These are phyloP conservation scores for Azolla pinnata DNA, from an alignment of 75 land plant species.

Conservation along the genomic window DNA sequence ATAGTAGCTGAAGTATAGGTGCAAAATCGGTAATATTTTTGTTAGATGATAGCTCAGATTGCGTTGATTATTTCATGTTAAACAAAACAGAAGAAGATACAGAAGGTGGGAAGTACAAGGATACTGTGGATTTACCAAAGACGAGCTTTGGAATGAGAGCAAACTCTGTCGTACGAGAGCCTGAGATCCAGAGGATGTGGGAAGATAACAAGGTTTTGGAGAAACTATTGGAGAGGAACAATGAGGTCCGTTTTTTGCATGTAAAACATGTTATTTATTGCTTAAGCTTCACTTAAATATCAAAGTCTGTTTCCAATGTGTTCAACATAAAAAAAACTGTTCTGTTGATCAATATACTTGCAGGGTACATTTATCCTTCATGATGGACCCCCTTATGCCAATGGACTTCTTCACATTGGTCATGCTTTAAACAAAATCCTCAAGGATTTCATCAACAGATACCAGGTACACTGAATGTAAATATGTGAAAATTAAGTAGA, in stretches of 20 bases:
- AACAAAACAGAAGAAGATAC: constrained; percentile 39
- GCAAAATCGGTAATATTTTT: constrained; percentile 4
- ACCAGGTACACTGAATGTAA: constrained; percentile 48
- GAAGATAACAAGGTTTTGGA: constrained; percentile 72
- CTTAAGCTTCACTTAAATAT: neutral
- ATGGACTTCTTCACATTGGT: constrained; percentile 90
- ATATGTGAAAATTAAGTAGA: neutral
- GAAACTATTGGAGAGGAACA: constrained; percentile 51
- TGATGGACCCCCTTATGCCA: constrained; percentile 99
- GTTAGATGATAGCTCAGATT: neutral
- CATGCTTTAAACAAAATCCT: constrained; percentile 96
- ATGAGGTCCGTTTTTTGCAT: constrained; percentile 44
- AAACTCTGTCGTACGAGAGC: constrained; percentile 79
- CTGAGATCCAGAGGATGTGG: constrained; percentile 93
- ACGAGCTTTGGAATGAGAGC: constrained; percentile 86
- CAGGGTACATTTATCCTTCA: constrained; percentile 80
- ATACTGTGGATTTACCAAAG: constrained; percentile 83
- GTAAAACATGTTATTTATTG: neutral
- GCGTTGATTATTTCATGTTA: constrained; percentile 1
- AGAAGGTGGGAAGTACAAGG: constrained; percentile 73
- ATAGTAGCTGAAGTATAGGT: too few relatives aligned
- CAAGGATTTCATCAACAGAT: constrained; percentile 96
- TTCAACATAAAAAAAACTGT: neutral
- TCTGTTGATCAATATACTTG: neutral
- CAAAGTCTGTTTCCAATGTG: neutral